A percentile compares a stretch with the other conserved stretches of the same genome.
Evolutionary conservation across 768 basidiomycete species (phyloP).

Genomic region (Auricularia sp.): DNA sequence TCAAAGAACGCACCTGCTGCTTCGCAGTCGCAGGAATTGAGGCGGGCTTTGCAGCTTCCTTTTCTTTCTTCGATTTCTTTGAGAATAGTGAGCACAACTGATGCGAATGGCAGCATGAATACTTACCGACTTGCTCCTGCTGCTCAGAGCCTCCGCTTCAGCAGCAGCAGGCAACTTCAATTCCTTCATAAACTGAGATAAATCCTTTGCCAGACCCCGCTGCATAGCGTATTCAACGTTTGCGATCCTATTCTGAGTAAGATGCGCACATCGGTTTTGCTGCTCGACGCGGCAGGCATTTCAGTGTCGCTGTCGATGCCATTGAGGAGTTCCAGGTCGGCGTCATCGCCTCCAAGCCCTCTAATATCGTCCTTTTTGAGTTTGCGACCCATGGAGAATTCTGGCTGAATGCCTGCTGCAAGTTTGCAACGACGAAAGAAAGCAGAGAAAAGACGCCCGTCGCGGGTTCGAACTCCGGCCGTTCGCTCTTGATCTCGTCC

Average conservation of each 20-base stretch:
- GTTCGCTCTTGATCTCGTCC: too few relatives aligned
- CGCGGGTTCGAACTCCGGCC: too few relatives aligned
- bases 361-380: constrained; percentile 23
- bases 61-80: too few relatives aligned
- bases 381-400: neutral
- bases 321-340: constrained; percentile 37
- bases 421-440: neutral
- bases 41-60: too few relatives aligned
- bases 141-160: neutral
- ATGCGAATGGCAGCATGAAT: too few relatives aligned
- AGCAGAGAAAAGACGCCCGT: neutral
- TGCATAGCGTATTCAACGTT: constrained; percentile 11
- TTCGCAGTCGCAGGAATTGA: too few relatives aligned
- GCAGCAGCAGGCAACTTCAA: constrained; percentile 13
- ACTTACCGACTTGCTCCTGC: too few relatives aligned
- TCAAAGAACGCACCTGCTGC: too few relatives aligned
- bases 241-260: neutral
- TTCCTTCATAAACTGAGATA: constrained; percentile 34
- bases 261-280: constrained; percentile 24
- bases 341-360: constrained; percentile 38
- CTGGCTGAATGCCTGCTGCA: too few relatives aligned
- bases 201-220: constrained; percentile 35
- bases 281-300: constrained; percentile 15
- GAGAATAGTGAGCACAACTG: too few relatives aligned
- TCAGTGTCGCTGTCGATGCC: constrained; percentile 24